Evolutionary conservation across 768 basidiomycete species (phyloP).

Genomic region (Hygrocybe coccinea): DNA sequence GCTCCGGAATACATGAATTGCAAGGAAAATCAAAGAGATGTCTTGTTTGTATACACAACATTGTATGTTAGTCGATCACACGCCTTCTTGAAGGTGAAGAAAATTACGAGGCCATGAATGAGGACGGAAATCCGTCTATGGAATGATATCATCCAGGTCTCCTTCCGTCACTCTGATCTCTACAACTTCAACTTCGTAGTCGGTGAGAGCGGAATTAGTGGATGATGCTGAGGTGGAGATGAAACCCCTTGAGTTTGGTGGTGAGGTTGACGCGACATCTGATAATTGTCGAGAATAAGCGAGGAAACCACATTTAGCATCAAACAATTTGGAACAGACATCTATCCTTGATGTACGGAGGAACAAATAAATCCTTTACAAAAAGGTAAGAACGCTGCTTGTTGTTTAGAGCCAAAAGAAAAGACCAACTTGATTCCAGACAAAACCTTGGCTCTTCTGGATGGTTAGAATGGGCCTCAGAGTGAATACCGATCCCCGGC

Average conservation of each 20-base stretch:
- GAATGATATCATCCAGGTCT: slow-evolving; percentile 74
- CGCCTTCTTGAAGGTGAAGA: background rate
- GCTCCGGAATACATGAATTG: no score
- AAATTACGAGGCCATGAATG: background rate
- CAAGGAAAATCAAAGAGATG: background rate
- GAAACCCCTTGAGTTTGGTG: slow-evolving; percentile 63
- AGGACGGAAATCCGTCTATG: slow-evolving; percentile 32
- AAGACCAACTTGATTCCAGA: slow-evolving; percentile 78
- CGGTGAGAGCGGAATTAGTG: slow-evolving; percentile 58
- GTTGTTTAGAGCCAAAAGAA: background rate
- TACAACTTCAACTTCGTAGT: slow-evolving; percentile 83
- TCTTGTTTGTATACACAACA: background rate
- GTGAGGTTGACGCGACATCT: slow-evolving; percentile 83
- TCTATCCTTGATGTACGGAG: slow-evolving; percentile 86
- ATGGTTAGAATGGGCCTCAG: slow-evolving; percentile 83
- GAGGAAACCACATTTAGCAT: background rate
- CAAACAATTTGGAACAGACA: slow-evolving; percentile 42
- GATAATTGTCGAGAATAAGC: slow-evolving; percentile 7
- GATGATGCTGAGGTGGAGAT: slow-evolving; percentile 66
- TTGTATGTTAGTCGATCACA: background rate
- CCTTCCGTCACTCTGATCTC: slow-evolving; percentile 80
- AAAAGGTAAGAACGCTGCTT: slow-evolving; percentile 8
- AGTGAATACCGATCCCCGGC: slow-evolving; percentile 51
- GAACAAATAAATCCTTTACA: slow-evolving; percentile 74
- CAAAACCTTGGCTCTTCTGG: slow-evolving; percentile 82